Evolutionary conservation across 345 rosid genomes (phyloP), one percentile per base, ranked within the genome.

Genomic region (Eucalyptus urophylla): DNA sequence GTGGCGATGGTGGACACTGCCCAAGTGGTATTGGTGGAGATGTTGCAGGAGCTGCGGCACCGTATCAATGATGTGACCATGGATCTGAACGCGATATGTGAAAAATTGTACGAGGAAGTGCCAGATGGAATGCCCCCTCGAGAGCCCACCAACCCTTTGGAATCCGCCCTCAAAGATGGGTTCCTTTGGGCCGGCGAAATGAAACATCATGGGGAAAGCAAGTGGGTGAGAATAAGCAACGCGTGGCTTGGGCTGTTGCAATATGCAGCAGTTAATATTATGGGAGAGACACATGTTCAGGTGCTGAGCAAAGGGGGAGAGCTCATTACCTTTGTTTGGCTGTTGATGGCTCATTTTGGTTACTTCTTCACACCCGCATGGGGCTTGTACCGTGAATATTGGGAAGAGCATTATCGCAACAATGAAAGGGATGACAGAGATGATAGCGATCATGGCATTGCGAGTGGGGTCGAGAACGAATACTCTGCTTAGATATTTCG

Each of bases 161-260:
- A 49, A 49, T 49, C 50, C 50, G 12, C 4, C 0, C 50, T 13
- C 50, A 49, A 49, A 14, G 2, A 49, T 4, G 50, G 50, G 50
- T 6, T 13, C 6, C 2, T 1, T 0, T 49, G 0, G 15, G 50
- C 6, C 50, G 1, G 12, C 50, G 50, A 0, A 49, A 49, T 49
- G 5, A 14, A 49, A 49, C 2, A 4, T 6, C 0, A 0, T 14
- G 19, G 8, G 5, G 16, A 29, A 29, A 14, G 1, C 3, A 65
- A 65, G 72, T 67, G 76, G 51, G n/a, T n/a, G n/a, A n/a, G n/a
- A 49, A 12, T 49, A 5, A 4, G 14, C 14, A 1, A 4, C 4
- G 49, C 0, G 21, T 65, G 76, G 37, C 3, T 4, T 7, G 15
- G 4, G 9, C 1, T 14, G 10, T n/a, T 65, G 76, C 0, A 3